A percentile compares a stretch with the other conserved stretches of the same genome.
These are phyloP conservation scores for Neofusicoccum parvum DNA, from an alignment of 2,329 filamentous ascomycete species.

Conservation along the genomic window DNA sequence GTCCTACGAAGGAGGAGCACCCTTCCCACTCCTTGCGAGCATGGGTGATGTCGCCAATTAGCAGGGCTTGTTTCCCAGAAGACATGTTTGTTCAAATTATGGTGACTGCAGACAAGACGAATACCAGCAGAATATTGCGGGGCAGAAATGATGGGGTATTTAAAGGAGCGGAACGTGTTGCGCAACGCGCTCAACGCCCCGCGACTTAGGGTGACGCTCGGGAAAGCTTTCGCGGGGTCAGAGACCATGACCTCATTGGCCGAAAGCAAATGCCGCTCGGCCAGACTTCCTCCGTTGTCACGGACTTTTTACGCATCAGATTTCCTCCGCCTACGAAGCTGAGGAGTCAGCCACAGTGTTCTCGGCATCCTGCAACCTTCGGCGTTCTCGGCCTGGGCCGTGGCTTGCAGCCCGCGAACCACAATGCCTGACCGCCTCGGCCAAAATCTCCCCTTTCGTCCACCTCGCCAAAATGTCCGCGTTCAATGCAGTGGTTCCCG, in stretches of 20 bases:
- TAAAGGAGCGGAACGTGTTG: background rate
- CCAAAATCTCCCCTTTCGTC: background rate
- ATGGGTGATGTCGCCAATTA: slow-evolving; percentile 50
- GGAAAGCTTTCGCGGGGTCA: slow-evolving; percentile 12
- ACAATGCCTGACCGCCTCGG: background rate
- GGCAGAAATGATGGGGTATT: background rate
- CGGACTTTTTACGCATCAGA: background rate
- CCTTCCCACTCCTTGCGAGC: slow-evolving; percentile 51
- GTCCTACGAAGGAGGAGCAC: slow-evolving; percentile 32
- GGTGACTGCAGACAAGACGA: background rate
- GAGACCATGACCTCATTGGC: slow-evolving; percentile 9
- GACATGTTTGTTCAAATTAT: background rate
- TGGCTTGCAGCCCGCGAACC: background rate
- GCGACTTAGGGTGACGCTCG: slow-evolving; percentile 2
- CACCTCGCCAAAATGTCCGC: background rate
- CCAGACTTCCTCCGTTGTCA: background rate
- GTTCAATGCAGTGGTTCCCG: too few species aligned
- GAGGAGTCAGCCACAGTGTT: background rate
- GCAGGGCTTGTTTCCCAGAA: slow-evolving; percentile 39
- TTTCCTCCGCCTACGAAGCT: background rate
- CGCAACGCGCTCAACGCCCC: background rate
- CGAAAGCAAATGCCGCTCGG: slow-evolving; percentile 7
- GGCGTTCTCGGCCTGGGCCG: background rate
- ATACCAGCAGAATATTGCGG: background rate
- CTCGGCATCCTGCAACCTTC: background rate